A percentile compares a stretch with the other conserved stretches of the same genome.
Conservation (phyloP, 345 rosid genomes). For the Ricinus communis region DNA sequence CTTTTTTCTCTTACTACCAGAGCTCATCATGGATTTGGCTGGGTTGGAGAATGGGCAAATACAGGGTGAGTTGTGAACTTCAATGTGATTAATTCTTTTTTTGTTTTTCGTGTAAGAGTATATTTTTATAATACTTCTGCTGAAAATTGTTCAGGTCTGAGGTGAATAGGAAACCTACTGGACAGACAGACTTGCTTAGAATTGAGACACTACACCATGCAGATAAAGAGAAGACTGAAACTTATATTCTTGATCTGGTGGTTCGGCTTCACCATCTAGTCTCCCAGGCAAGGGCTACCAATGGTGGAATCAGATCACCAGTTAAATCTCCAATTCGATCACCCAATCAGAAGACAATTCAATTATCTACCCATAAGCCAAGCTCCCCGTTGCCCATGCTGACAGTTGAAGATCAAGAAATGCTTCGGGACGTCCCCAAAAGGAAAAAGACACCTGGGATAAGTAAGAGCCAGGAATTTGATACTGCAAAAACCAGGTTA, state of each 20-base stretch:
- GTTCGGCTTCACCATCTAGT: constrained; percentile 93
- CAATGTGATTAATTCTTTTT: constrained; percentile 9
- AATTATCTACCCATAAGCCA: constrained; percentile 40
- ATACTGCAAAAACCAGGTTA: constrained; percentile 57
- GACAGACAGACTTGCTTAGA: constrained; percentile 75
- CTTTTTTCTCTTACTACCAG: constrained; percentile 38
- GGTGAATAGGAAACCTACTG: constrained; percentile 59
- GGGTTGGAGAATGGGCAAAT: constrained; percentile 99
- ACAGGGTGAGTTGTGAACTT: constrained; percentile 60
- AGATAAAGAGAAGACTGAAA: constrained; percentile 83
- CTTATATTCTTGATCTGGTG: constrained; percentile 72
- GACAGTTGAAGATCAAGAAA: constrained; percentile 82
- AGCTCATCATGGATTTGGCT: constrained; percentile 99
- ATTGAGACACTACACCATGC: constrained; percentile 97
- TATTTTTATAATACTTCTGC: constrained; percentile 6
- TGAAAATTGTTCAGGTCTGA: constrained; percentile 55
- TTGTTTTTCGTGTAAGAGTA: background rate
- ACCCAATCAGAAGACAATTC: constrained; percentile 58
- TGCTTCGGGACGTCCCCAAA: constrained; percentile 88
- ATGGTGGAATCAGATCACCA: constrained; percentile 72
- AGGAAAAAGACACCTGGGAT: constrained; percentile 84
- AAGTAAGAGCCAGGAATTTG: constrained; percentile 95
- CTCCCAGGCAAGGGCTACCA: constrained; percentile 66
- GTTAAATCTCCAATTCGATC: constrained; percentile 86
- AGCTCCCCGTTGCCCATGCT: constrained; percentile 48